Evolutionary conservation across 495 filamentous ascomycete species (phyloP), one percentile per base, ranked within the genome.

Genomic region (Ramalina peruviana): DNA sequence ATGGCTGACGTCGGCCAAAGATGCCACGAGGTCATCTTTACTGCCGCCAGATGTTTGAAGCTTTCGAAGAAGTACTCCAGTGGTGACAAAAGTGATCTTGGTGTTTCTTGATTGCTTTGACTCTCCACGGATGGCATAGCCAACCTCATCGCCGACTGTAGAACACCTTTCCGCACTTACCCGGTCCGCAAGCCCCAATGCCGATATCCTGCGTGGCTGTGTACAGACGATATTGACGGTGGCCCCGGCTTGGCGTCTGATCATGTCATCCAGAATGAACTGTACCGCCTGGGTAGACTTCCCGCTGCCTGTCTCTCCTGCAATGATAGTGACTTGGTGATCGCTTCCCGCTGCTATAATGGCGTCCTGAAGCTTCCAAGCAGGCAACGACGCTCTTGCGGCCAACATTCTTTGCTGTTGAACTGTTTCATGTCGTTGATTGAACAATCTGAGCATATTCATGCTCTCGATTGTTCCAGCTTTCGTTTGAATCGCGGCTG

Each of bases 211-310:
- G 37, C 92, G 79, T 3, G 92, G 92, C 62, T 98, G 92, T 1
- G 92, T 97, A 58, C 92, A 95, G 51, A 98, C 79, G 41, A 98
- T 94, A 54, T 89, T 95, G n/a, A 85, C 84, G 15, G 72, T 72
- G 4, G 72, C 76, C 9, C 92, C 92, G 13, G 92, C 69, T 13
- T 79, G 73, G 21, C 75, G 73, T 55, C 78, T 67, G 58, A 96
- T 94, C 59, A 98, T 71, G 57, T 96, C 87, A 58, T 98, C 92
- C 6, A 98, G 71, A 20, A 98, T 72, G 63, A 97, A 98, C 62
- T 98, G 92, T 4, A 96, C 92, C 12, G 86, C 86, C 63, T 98
- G 92, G 1, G 92, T 98, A 48, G 88, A 94, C 63, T 98, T 98
- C 58, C 92, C 92, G 40, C 86, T 93, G 48, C 92, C 92, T 6